These are phyloP conservation scores for Erodium trifolium DNA, from an alignment of 441 rosid genomes.

Conservation along the genomic window DNA sequence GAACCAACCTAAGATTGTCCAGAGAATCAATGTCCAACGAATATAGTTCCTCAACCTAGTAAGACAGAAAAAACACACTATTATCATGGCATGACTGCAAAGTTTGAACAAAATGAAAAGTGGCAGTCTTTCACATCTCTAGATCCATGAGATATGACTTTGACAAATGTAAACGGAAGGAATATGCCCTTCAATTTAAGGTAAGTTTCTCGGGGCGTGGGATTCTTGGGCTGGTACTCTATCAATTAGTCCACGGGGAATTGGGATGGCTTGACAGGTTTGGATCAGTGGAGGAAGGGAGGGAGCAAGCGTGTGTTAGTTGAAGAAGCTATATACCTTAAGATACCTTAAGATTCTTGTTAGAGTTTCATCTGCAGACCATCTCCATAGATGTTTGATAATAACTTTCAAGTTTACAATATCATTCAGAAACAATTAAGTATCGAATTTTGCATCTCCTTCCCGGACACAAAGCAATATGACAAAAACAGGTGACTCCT, in stretches of 20 bases:
- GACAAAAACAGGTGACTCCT: background rate
- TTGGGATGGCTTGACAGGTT: too few relatives aligned
- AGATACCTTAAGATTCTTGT: background rate
- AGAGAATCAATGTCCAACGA: constrained; percentile 88
- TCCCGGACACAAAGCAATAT: background rate
- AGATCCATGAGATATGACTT: too few relatives aligned
- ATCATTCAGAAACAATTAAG: background rate
- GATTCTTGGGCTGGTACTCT: too few relatives aligned
- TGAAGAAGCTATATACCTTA: background rate
- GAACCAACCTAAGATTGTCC: constrained; percentile 62
- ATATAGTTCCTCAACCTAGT: constrained; percentile 90
- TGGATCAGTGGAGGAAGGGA: too few relatives aligned
- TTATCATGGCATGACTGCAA: background rate
- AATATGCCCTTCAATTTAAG: too few relatives aligned
- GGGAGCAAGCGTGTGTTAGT: too few relatives aligned
- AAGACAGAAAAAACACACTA: constrained; percentile 12
- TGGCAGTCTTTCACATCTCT: too few relatives aligned
- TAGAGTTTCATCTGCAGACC: background rate
- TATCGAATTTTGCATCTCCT: background rate
- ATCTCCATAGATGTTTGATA: background rate
- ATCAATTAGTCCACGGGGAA: too few relatives aligned
- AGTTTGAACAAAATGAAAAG: background rate
- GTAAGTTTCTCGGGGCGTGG: too few relatives aligned
- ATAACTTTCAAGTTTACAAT: background rate
- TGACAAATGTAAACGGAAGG: too few relatives aligned